A percentile compares a stretch with the other conserved stretches of the same genome.
Conservation (phyloP, 2,329 filamentous ascomycete species). For the Phialophora macrospora region DNA sequence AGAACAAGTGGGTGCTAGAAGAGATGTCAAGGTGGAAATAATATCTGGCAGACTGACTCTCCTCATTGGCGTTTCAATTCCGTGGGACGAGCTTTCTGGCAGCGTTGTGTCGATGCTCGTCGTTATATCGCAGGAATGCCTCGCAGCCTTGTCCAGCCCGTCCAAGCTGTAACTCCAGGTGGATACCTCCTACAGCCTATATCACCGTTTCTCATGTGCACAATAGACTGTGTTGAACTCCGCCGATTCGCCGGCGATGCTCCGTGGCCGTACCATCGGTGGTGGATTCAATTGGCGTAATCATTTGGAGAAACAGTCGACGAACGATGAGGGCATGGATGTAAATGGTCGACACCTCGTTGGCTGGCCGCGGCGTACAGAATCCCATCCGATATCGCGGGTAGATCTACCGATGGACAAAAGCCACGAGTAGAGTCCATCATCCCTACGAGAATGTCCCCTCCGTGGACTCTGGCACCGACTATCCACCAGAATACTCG, state of each 20-base stretch:
- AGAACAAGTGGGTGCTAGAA: background rate
- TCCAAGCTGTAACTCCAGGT: background rate
- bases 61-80: no score
- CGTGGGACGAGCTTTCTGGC: background rate
- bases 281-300: background rate
- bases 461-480: background rate
- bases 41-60: background rate
- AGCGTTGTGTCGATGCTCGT: background rate
- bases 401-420: background rate
- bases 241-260: background rate
- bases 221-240: background rate
- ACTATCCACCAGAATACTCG: background rate
- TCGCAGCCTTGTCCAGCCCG: background rate
- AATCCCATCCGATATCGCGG: background rate
- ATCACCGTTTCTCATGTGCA: background rate
- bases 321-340: conserved; percentile 1
- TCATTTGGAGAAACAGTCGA: background rate
- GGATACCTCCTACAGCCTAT: background rate
- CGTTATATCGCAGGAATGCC: background rate
- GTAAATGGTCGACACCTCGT: conserved; percentile 3
- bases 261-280: background rate
- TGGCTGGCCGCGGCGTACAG: background rate
- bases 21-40: background rate
- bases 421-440: background rate
- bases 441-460: background rate